Base-by-base conservation (phyloP, 495 filamentous ascomycete genomes). In the Hyaloscypha bicolor region DNA sequence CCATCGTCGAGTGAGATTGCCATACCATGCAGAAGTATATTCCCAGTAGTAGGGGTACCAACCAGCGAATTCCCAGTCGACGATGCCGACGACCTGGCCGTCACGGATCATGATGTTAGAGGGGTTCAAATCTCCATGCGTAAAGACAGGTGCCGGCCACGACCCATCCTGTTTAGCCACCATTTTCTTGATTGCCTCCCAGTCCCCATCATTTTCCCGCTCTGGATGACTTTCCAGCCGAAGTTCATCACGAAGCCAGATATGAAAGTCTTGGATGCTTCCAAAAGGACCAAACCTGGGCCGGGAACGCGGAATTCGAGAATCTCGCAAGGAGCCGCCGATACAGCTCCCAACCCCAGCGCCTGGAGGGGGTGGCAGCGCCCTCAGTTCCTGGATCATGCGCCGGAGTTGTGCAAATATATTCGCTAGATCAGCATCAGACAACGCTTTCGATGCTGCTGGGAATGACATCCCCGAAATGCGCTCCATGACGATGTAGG, bases 21-120 rank as follows among this genome's bases (percentile, higher is more conserved):
- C 82, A 71, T 81, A 75, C 67, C 73, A 74, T 8, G 83, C 82
- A 25, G 81, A 65, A 5, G 80, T 81, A 55, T 83, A 84, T 72
- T 86, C 83, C 81, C 80, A 86, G 70, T 86, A 85, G 30, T 76
- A 75, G 16, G 82, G 83, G 74, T 80, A 85, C 78, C 80, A 84
- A 25, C 82, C 82, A 51, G 81, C 79, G 16, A 73, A 79, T 74
- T 85, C 82, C 83, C 82, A 85, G 72, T 86, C 81, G 69, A 85
- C 72, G 57, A 86, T 84, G 3, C 79, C 80, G 29, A 81, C 78
- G 6, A 79, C 68, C 12, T 71, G 62, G 63, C 73, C 69, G 31
- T 68, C 60, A 57, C 61, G 37, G 53, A 73, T 63, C 19, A 77
- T 53, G 31, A 78, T 74, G 42, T 76, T 78, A 6, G 60, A 62